These are phyloP conservation scores for Fusarium austroafricanum DNA, from an alignment of 2,329 filamentous ascomycete species.

Conservation along the genomic window DNA sequence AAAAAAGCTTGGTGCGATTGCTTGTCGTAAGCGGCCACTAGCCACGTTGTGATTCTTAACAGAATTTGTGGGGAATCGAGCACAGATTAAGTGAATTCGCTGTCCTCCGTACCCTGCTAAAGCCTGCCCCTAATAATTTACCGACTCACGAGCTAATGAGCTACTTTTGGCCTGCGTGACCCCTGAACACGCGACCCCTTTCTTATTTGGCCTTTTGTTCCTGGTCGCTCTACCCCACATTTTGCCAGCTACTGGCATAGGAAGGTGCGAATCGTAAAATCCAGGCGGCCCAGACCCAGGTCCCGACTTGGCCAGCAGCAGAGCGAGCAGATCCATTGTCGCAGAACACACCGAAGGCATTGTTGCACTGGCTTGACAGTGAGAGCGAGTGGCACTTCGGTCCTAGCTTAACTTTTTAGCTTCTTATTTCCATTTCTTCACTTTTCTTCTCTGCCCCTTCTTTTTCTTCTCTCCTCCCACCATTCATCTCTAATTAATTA, in stretches of 20 bases:
- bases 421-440: constrained; percentile 13
- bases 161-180: constrained; percentile 4
- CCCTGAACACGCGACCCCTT: constrained; percentile 42
- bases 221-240: constrained; percentile 36
- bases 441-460: neutral
- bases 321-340: too few species aligned
- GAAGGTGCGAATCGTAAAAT: constrained; percentile 9
- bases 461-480: neutral
- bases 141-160: constrained; percentile 8
- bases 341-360: too few species aligned
- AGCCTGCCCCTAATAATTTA: constrained; percentile 25
- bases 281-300: constrained; percentile 6
- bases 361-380: too few species aligned
- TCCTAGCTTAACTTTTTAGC: neutral
- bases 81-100: too few species aligned
- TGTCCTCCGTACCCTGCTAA: constrained; percentile 11
- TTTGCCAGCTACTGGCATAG: constrained; percentile 22
- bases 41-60: constrained; percentile 3
- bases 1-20: too few species aligned
- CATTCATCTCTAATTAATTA: neutral
- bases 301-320: constrained; percentile 8
- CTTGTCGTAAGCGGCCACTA: neutral
- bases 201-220: constrained; percentile 35
- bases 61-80: neutral
- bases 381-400: neutral